A percentile compares a stretch with the other conserved stretches of the same genome.
phyloP scores from a whole-genome alignment of 129 eudicot genomes.

The sunflower (Helianthus annuus) region DNA sequence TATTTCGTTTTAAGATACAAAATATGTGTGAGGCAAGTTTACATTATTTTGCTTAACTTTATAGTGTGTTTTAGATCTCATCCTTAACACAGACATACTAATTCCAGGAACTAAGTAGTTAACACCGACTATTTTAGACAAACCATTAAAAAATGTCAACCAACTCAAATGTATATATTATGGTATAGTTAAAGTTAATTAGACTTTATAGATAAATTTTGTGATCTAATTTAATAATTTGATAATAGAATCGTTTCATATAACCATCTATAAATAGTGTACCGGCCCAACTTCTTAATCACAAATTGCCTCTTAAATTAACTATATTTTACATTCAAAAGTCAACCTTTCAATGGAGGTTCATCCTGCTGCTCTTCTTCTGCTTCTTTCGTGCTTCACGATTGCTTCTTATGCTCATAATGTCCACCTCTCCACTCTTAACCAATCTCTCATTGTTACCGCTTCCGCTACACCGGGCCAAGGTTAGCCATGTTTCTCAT shows the following conservation, averaged over 20 bases:
- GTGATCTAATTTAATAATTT: not conserved
- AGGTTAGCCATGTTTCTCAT: constrained; percentile 7
- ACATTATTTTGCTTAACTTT: no score
- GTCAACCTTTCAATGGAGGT: constrained; percentile 37
- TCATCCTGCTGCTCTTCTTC: constrained; percentile 16
- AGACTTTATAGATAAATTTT: not conserved
- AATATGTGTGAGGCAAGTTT: no score
- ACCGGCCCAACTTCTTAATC: constrained; percentile 21
- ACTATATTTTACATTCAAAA: constrained; percentile 9
- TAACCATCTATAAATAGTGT: constrained; percentile 27
- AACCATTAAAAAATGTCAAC: not conserved
- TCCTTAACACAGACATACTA: not conserved
- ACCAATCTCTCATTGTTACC: constrained; percentile 44
- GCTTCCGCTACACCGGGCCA: constrained; percentile 33
- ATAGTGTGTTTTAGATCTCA: not conserved
- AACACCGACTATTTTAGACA: not conserved
- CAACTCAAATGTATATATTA: not conserved
- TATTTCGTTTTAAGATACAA: no score
- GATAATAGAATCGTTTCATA: not conserved
- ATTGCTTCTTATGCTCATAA: constrained; percentile 43
- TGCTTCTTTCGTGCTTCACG: constrained; percentile 34
- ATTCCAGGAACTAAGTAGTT: not conserved
- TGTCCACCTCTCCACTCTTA: constrained; percentile 49
- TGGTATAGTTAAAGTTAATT: not conserved
- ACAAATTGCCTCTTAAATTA: constrained; percentile 6